Evolutionary conservation across 2,329 filamentous ascomycete species (phyloP).

Genomic region (Coniochaeta ligniaria): DNA sequence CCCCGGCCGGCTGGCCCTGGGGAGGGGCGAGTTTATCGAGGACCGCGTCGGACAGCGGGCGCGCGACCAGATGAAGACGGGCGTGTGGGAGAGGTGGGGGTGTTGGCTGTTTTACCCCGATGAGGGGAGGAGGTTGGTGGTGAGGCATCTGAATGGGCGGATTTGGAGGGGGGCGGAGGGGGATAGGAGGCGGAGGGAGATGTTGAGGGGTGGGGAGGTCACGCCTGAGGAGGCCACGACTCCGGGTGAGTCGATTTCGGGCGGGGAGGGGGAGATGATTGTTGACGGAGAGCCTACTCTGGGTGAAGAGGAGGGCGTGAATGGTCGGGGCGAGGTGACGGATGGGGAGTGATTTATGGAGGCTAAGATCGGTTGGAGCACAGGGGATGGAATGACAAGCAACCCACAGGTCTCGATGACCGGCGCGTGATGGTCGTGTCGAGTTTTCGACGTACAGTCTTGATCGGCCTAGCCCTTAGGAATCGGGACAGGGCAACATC

Average conservation of each 20-base stretch:
- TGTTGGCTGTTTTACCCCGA: constrained; percentile 49
- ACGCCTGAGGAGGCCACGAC: background rate
- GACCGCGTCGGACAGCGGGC: constrained; percentile 48
- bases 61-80: constrained; percentile 48
- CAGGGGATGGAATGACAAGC: too few species aligned
- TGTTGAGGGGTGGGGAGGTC: background rate
- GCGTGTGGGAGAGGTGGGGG: constrained; percentile 43
- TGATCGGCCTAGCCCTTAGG: too few species aligned
- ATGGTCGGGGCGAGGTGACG: too few species aligned
- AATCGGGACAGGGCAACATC: too few species aligned
- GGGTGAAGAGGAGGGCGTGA: too few species aligned
- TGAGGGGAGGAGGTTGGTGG: constrained; percentile 34
- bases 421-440: too few species aligned
- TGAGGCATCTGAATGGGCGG: constrained; percentile 43
- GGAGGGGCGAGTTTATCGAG: constrained; percentile 48
- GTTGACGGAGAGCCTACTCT: too few species aligned
- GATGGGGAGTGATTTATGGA: background rate
- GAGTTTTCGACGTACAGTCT: too few species aligned
- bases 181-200: constrained; percentile 7
- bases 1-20: constrained; percentile 38
- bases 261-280: background rate
- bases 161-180: constrained; percentile 37
- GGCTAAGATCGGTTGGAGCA: too few species aligned
- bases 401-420: too few species aligned
- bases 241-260: too few species aligned